Base-by-base conservation (phyloP, 805 yeast species). In the Saccharomycopsis fibuligera region DNA sequence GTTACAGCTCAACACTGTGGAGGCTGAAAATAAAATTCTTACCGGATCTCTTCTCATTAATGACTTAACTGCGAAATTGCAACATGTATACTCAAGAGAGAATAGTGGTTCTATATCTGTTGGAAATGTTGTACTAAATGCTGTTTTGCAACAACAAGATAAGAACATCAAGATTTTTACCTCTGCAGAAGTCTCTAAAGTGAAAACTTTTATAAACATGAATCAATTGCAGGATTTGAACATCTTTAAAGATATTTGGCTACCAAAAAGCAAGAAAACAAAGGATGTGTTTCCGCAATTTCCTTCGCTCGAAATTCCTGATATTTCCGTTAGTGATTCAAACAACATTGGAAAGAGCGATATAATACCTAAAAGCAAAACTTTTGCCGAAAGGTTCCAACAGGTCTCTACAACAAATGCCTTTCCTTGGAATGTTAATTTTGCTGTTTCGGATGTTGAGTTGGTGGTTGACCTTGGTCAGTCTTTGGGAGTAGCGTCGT, bases 21-120 rank as follows among this genome's bases (percentile, higher is more conserved):
- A 68, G 6, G 58, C 61, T n/a, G 66, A 67, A 42, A 57, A 63
- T 10, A 55, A 70, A 3, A 68, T 73, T 2, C 50, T 79, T 9
- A 63, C 75, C 2, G 62, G 75, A 3, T 61, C 79, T 0, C 60
- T 80, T 2, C 69, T 73, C 14, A 54, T 88, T 16, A 70, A 72
- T n/a, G 71, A 77, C 2, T 63, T 88, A 3, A 70, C 76, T 19
- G 85, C 91, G 0, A 80, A 90, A 0, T 67, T 93, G 31, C 96
- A 88, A 58, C 99, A 93, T 63, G 80, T 86, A 14, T 93, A 87
- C 60, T 91, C 98, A 0, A 76, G 96, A 53, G 96, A 88, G 54
- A 75, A 84, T 0, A 88, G 96, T 69, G 95, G 95, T 0, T 80
- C 85, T 2, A 62, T 86, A 25, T 56, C 61, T 1, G 54, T 78